These are phyloP conservation scores for Fragaria iinumae DNA, from an alignment of 306 rosid species.

Conservation along the genomic window DNA sequence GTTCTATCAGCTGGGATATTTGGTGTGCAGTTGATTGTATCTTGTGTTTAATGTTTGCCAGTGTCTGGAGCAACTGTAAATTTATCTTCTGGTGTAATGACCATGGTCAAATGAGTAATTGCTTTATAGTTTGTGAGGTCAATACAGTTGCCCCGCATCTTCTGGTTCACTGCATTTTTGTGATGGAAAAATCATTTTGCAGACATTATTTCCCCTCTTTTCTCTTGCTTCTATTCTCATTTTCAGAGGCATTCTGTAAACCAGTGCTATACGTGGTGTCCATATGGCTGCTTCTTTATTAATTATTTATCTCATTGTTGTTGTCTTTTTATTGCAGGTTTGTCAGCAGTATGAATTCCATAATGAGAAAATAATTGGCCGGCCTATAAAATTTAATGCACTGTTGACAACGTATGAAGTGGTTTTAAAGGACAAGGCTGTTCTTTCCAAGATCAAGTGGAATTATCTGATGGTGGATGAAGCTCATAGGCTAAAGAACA, in stretches of 20 bases:
- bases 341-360: slow-evolving; percentile 94
- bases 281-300: not conserved
- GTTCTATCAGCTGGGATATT: not conserved
- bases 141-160: not conserved
- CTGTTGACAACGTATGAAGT: slow-evolving; percentile 96
- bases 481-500: slow-evolving; percentile 97
- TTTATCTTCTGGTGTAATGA: not conserved
- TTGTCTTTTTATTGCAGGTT: slow-evolving; percentile 54
- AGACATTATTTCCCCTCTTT: not conserved
- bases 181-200: not conserved
- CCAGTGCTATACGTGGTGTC: not conserved
- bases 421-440: slow-evolving; percentile 87
- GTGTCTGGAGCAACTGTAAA: not conserved
- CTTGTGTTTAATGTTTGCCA: not conserved
- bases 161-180: not conserved
- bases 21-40: not conserved
- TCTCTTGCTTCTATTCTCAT: not conserved
- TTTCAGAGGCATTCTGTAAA: not conserved
- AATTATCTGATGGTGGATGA: slow-evolving; percentile 98
- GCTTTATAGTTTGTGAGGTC: not conserved
- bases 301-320: not conserved
- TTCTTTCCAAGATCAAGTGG: slow-evolving; percentile 95
- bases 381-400: slow-evolving; percentile 79
- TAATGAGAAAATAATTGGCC: slow-evolving; percentile 67
- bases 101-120: not conserved